Percentiles rank a stretch among this genome's conserved stretches.
Conservation (phyloP, 2,329 filamentous ascomycete genomes). For the Chaetomiaceae sp. region DNA sequence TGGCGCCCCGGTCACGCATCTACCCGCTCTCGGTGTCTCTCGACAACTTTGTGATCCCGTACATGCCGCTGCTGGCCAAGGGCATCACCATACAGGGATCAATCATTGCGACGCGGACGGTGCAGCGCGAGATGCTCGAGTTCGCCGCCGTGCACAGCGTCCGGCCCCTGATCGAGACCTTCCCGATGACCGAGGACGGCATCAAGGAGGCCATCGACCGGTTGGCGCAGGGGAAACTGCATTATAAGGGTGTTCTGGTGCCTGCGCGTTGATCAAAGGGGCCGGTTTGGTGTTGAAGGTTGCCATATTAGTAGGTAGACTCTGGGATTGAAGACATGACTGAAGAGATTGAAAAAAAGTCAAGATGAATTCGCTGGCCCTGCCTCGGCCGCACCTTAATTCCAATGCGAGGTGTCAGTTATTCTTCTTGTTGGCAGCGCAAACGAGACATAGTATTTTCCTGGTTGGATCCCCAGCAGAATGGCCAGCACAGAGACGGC, state of each 20-base stretch:
- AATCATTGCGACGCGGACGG: not conserved
- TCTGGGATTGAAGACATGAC: too few relatives aligned
- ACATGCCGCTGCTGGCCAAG: conserved; percentile 8
- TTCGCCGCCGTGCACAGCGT: conserved; percentile 51
- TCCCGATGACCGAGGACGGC: conserved; percentile 18
- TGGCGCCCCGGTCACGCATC: not conserved
- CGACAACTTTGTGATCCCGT: not conserved
- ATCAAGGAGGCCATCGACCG: conserved; percentile 14
- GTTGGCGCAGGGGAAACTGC: conserved; percentile 11
- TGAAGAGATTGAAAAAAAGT: too few relatives aligned
- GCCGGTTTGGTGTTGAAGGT: too few relatives aligned
- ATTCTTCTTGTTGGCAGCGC: too few relatives aligned
- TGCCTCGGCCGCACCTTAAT: too few relatives aligned
- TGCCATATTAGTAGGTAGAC: too few relatives aligned
- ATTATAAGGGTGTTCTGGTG: conserved; percentile 19
- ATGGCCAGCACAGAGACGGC: too few relatives aligned
- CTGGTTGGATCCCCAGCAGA: too few relatives aligned
- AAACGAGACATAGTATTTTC: too few relatives aligned
- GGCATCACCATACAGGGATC: not conserved
- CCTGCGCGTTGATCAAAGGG: not conserved
- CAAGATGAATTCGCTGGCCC: too few relatives aligned
- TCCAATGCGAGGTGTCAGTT: too few relatives aligned
- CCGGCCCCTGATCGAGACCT: conserved; percentile 43
- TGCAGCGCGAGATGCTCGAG: conserved; percentile 45
- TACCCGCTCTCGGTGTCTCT: not conserved